These are phyloP conservation scores for Heliocybe sulcata DNA, from an alignment of 1,284 basidiomycete genomes.

Conservation along the genomic window DNA sequence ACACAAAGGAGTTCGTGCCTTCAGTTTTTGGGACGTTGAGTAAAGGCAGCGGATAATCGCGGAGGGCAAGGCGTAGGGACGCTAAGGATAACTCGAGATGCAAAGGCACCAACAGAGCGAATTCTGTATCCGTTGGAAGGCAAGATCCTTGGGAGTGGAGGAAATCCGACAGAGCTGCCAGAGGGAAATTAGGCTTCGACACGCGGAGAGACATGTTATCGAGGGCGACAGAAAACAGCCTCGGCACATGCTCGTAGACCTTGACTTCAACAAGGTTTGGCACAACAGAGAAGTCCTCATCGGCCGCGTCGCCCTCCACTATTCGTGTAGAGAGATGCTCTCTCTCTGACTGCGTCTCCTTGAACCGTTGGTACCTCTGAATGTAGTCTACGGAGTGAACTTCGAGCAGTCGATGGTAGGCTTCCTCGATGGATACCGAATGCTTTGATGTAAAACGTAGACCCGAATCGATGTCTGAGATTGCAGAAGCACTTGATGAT, in stretches of 20 bases:
- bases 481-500: slow-evolving; percentile 9
- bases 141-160: slow-evolving; percentile 65
- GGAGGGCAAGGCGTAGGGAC: slow-evolving; percentile 57
- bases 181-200: slow-evolving; percentile 57
- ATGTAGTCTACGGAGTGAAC: slow-evolving; percentile 74
- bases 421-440: slow-evolving; percentile 66
- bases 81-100: slow-evolving; percentile 70
- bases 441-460: slow-evolving; percentile 58
- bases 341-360: slow-evolving; percentile 15
- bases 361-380: slow-evolving; percentile 33
- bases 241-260: slow-evolving; percentile 43
- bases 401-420: slow-evolving; percentile 64
- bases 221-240: slow-evolving; percentile 70
- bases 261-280: slow-evolving; percentile 28
- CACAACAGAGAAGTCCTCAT: slow-evolving; percentile 8
- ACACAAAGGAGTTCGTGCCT: slow-evolving; percentile 33
- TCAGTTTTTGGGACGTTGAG: slow-evolving; percentile 47
- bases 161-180: slow-evolving; percentile 57
- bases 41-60: slow-evolving; percentile 78
- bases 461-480: slow-evolving; percentile 16
- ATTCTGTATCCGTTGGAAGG: slow-evolving; percentile 66
- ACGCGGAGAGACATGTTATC: slow-evolving; percentile 55
- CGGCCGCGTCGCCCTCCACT: neutral
- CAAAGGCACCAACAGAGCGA: slow-evolving; percentile 80
- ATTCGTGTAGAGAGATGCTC: neutral